Conservation (phyloP, 345 rosid genomes). For the Chamaenerion angustifolium region DNA sequence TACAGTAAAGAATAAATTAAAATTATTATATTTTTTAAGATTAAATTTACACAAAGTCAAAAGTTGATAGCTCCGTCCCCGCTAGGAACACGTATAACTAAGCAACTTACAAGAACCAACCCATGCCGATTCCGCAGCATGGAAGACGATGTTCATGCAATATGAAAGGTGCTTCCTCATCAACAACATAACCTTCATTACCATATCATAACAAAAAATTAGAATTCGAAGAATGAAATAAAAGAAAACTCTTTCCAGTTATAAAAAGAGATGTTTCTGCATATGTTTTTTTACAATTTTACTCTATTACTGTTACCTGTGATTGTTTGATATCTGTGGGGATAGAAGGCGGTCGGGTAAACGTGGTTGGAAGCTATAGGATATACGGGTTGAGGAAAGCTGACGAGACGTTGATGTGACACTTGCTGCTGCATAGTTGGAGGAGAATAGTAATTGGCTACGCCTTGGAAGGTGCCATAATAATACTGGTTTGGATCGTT, state of each 20-base stretch:
- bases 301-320: constrained; percentile 17
- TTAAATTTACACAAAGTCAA: no score
- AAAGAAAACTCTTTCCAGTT: no score
- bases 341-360: constrained; percentile 14
- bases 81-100: no score
- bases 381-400: constrained; percentile 27
- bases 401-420: constrained; percentile 22
- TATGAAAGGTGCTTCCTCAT: constrained; percentile 33
- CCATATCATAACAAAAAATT: neutral
- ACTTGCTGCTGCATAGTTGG: constrained; percentile 10
- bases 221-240: neutral
- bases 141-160: constrained; percentile 31
- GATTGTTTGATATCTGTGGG: constrained; percentile 32
- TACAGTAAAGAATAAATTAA: no score
- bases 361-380: constrained; percentile 16
- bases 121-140: constrained; percentile 79
- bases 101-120: constrained; percentile 72
- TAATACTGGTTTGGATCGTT: constrained; percentile 22
- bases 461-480: constrained; percentile 92
- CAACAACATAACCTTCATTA: constrained; percentile 38
- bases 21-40: no score
- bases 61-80: no score
- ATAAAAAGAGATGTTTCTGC: no score
- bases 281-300: no score
- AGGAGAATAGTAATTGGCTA: constrained; percentile 45